These are phyloP conservation scores for Scheffersomyces amazonensis DNA, from an alignment of 805 yeast genomes.

Conservation along the genomic window DNA sequence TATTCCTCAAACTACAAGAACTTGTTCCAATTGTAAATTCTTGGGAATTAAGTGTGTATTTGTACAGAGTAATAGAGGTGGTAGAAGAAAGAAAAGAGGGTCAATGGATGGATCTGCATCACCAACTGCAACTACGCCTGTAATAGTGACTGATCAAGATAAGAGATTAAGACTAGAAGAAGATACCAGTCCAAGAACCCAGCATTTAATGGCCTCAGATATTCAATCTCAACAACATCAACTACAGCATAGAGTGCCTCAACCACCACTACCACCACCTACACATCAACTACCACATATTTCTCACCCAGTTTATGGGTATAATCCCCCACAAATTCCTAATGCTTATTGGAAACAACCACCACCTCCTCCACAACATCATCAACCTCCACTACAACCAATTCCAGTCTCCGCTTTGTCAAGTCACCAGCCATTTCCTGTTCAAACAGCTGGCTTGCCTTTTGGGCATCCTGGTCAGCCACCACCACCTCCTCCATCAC, in stretches of 20 bases:
- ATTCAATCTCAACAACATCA: conserved; percentile 6
- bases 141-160: background rate
- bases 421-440: too few relatives aligned
- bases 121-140: background rate
- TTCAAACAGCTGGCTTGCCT: background rate
- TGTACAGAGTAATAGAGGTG: conserved; percentile 57
- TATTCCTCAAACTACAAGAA: conserved; percentile 15
- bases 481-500: conserved; percentile 4
- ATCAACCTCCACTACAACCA: conserved; percentile 2
- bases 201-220: too few relatives aligned
- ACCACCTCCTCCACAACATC: conserved; percentile 2
- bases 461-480: background rate
- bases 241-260: conserved; percentile 5
- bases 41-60: conserved; percentile 51
- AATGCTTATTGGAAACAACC: conserved; percentile 2
- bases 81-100: conserved; percentile 40
- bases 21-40: conserved; percentile 49
- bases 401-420: conserved; percentile 3
- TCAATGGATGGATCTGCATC: background rate
- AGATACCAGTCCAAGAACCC: too few relatives aligned
- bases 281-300: conserved; percentile 3
- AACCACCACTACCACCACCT: conserved; percentile 4
- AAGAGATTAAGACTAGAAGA: background rate
- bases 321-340: conserved; percentile 1
- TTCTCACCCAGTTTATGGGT: conserved; percentile 1